Percentiles rank a stretch among this genome's conserved stretches.
Evolutionary conservation across 2,329 filamentous ascomycete species (phyloP).

Genomic region (Dactylellina parvicollis): DNA sequence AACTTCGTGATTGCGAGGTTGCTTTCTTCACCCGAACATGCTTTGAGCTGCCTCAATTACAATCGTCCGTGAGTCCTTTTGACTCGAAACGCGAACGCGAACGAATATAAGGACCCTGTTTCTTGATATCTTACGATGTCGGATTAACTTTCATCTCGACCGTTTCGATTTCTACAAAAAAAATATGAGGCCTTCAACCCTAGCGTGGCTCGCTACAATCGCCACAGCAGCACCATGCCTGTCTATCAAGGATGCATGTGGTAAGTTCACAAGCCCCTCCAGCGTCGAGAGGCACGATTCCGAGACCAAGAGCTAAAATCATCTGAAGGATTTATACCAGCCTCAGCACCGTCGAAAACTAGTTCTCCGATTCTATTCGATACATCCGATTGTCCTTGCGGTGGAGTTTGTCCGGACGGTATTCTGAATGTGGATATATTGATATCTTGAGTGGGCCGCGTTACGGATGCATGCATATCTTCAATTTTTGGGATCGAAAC

Average conservation of each 20-base stretch:
- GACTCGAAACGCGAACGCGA: too few relatives aligned
- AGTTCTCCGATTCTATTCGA: conserved; percentile 19
- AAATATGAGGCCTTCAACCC: conserved; percentile 4
- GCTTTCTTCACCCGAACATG: too few relatives aligned
- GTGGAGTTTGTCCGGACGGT: conserved; percentile 29
- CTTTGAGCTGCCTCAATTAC: too few relatives aligned
- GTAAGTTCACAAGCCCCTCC: neutral
- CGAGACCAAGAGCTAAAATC: conserved; percentile 15
- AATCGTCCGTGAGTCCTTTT: too few relatives aligned
- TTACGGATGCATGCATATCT: too few relatives aligned
- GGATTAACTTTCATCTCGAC: neutral
- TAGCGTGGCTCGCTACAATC: conserved; percentile 28
- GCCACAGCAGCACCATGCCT: conserved; percentile 26
- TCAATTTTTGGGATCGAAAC: neutral
- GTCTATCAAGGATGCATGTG: conserved; percentile 51
- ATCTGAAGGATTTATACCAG: conserved; percentile 23
- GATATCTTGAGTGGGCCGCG: conserved; percentile 19
- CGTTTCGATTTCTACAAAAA: neutral
- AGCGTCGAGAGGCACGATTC: neutral
- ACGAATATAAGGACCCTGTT: too few relatives aligned
- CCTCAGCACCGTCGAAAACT: neutral
- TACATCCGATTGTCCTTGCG: conserved; percentile 36
- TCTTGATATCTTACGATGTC: too few relatives aligned
- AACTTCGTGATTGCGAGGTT: too few relatives aligned
- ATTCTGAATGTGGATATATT: conserved; percentile 19